Base-by-base conservation (phyloP, 768 basidiomycete species). In the Mycena chlorophos region DNA sequence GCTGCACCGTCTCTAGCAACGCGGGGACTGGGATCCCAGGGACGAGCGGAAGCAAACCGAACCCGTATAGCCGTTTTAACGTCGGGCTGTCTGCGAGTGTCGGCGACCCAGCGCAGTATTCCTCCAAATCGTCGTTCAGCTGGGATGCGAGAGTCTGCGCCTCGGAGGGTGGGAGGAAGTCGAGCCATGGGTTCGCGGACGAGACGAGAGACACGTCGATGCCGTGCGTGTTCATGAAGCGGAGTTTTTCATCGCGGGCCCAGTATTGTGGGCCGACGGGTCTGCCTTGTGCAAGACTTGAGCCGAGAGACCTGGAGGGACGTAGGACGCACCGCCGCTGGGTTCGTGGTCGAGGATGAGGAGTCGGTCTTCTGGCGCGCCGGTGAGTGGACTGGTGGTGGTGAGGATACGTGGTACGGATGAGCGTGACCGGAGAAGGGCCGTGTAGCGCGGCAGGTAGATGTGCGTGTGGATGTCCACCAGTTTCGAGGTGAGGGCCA, bases 151-250 rank as follows among this genome's bases (percentile, higher is more conserved):
- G 78, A 13, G 68, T 65, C 47, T 80, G 76, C 8, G 92, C 93
- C 39, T 87, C 81, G 23, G 80, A 65, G 10, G 88, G 81, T 4
- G 86, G 69, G 22, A 95, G 79, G 66, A 94, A 94, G 69, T 95
- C 93, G 30, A 94, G 81, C 92, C 92, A 95, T 8, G 92, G 93
- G 65, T 95, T 94, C 25, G 92, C 92, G 23, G 89, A 87, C 89
- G 88, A 90, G 53, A 91, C 86, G 27, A 92, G 79, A 17, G 88
- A 91, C 39, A 91, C 71, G 68, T 89, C 83, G 38, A 94, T 93
- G 19, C 81, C 83, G 67, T 94, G 92, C 60, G 67, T 80, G 55
- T 89, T 84, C 92, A 94, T 95, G 68, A 94, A 95, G 62, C 75
- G 76, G 39, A 95, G 73, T 71, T 94, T 94, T 66, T 88, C 86